These are phyloP conservation scores for Rosa chinensis DNA, from an alignment of 306 rosid genomes.

Conservation along the genomic window DNA sequence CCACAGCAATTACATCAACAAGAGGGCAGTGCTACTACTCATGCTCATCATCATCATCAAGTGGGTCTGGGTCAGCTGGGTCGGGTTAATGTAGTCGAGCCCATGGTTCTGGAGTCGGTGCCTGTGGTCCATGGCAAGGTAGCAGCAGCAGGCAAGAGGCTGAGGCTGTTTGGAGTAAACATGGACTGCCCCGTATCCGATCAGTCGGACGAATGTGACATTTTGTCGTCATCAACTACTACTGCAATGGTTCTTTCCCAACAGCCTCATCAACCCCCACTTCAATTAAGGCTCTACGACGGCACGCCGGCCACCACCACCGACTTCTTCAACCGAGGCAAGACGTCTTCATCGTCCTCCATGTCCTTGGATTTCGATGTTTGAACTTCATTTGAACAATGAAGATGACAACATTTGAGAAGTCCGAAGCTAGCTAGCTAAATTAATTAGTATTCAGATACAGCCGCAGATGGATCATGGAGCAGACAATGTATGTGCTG, in stretches of 20 bases:
- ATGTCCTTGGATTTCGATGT: conserved; percentile 41
- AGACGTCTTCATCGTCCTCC: conserved; percentile 22
- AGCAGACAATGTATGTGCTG: background rate
- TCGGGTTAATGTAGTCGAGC: conserved; percentile 18
- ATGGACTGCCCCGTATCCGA: conserved; percentile 45
- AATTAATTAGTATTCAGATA: background rate
- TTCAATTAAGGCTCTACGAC: conserved; percentile 37
- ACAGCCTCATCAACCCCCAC: conserved; percentile 14
- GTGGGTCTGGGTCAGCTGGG: conserved; percentile 11
- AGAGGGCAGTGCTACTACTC: background rate
- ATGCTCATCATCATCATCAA: background rate
- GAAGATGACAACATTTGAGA: background rate
- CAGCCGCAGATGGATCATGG: background rate
- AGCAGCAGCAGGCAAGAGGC: conserved; percentile 34
- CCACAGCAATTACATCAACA: conserved; percentile 7
- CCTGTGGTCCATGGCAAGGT: conserved; percentile 46
- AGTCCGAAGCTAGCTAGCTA: background rate
- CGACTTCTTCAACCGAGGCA: conserved; percentile 39
- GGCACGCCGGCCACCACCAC: conserved; percentile 40
- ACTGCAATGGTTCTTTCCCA: background rate
- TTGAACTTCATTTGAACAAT: background rate
- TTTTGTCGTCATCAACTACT: conserved; percentile 11
- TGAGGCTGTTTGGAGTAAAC: conserved; percentile 54
- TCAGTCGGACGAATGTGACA: conserved; percentile 27
- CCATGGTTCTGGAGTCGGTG: conserved; percentile 34